These are phyloP conservation scores for Penicillium sp. DNA, from an alignment of 2,329 filamentous ascomycete species.

Conservation along the genomic window DNA sequence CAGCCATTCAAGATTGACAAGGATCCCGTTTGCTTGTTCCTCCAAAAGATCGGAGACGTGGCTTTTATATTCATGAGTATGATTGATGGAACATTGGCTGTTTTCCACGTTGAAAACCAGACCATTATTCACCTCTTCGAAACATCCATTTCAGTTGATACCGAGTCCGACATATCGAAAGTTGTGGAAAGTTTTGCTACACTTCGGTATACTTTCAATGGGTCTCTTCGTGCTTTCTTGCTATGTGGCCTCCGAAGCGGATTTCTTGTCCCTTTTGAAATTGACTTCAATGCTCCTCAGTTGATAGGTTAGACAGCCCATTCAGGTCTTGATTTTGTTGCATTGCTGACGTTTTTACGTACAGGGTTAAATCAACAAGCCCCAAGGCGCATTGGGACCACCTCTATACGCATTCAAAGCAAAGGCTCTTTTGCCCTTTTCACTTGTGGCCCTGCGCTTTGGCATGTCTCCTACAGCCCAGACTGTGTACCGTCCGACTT, in stretches of 20 bases:
- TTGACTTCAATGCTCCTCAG: conserved; percentile 19
- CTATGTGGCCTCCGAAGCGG: conserved; percentile 46
- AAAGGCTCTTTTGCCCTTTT: conserved; percentile 29
- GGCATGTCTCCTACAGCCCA: conserved; percentile 31
- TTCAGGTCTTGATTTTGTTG: background rate
- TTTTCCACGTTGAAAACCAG: conserved; percentile 25
- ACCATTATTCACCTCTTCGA: conserved; percentile 22
- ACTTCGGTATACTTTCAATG: conserved; percentile 18
- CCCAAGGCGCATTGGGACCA: conserved; percentile 33
- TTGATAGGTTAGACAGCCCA: conserved; percentile 25
- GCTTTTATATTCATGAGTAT: conserved; percentile 39
- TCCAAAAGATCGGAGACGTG: conserved; percentile 25
- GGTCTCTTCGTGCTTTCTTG: conserved; percentile 21
- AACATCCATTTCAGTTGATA: conserved; percentile 20
- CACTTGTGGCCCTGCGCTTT: conserved; percentile 36
- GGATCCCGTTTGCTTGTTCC: conserved; percentile 35
- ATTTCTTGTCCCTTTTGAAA: conserved; percentile 35
- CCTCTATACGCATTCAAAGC: conserved; percentile 33
- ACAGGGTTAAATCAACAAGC: conserved; percentile 30
- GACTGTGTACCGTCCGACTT: conserved; percentile 23
- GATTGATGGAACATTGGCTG: conserved; percentile 33
- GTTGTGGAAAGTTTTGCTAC: conserved; percentile 34
- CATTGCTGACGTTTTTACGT: conserved; percentile 5
- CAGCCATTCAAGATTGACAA: conserved; percentile 23
- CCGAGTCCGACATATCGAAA: conserved; percentile 28